Percentiles rank a stretch among this genome's conserved stretches.
phyloP scores from a whole-genome alignment of 768 basidiomycete species.

The Podaxis sp. region DNA sequence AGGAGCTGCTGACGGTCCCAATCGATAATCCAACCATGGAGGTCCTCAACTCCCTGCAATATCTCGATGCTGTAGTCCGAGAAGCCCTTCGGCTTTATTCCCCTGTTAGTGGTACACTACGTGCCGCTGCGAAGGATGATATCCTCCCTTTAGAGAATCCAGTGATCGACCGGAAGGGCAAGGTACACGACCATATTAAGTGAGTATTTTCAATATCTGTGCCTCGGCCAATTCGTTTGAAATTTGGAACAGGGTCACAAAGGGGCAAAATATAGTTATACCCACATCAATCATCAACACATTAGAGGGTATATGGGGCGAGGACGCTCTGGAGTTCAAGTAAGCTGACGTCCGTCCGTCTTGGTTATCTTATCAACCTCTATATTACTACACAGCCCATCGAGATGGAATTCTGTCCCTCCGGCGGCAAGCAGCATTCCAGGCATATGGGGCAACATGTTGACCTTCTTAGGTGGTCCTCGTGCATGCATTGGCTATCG shows the following conservation, averaged over 20 bases:
- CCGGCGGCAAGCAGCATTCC: slow-evolving; percentile 41
- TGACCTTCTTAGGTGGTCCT: slow-evolving; percentile 58
- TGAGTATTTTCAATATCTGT: slow-evolving; percentile 16
- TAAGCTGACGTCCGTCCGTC: slow-evolving; percentile 22
- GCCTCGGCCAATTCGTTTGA: neutral
- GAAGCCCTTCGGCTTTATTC: slow-evolving; percentile 52
- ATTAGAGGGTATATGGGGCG: slow-evolving; percentile 51
- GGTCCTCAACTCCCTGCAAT: slow-evolving; percentile 53
- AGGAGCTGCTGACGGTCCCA: slow-evolving; percentile 45
- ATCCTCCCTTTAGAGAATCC: slow-evolving; percentile 44
- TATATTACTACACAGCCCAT: slow-evolving; percentile 39
- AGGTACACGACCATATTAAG: slow-evolving; percentile 33
- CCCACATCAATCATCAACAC: slow-evolving; percentile 50
- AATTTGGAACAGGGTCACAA: slow-evolving; percentile 24
- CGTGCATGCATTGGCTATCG: slow-evolving; percentile 59
- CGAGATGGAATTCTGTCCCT: slow-evolving; percentile 51
- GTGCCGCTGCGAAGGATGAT: slow-evolving; percentile 45
- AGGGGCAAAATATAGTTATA: slow-evolving; percentile 39
- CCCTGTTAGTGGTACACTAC: slow-evolving; percentile 38
- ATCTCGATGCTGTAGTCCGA: slow-evolving; percentile 56
- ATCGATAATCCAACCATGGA: slow-evolving; percentile 62
- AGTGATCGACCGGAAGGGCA: slow-evolving; percentile 39
- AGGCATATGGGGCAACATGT: slow-evolving; percentile 49
- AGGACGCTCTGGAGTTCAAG: slow-evolving; percentile 56
- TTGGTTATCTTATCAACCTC: neutral